Evolutionary conservation across 768 basidiomycete species (phyloP).

Genomic region (Pilatotrama ljubarskyi): DNA sequence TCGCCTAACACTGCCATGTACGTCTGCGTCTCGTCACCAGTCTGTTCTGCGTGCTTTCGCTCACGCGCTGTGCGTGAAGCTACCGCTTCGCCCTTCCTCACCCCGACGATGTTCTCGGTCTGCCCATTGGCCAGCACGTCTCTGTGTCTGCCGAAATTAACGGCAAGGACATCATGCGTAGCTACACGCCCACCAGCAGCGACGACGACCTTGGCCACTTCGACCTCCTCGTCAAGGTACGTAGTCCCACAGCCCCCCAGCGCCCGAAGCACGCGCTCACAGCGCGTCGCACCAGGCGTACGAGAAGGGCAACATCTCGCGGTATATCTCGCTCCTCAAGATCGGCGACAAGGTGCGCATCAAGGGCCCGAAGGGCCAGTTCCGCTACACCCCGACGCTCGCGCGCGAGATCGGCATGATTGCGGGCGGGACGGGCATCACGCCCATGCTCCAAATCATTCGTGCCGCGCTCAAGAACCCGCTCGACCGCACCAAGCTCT

Average conservation of each 20-base stretch:
- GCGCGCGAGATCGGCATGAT: conserved; percentile 92
- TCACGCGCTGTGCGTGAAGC: conserved; percentile 40
- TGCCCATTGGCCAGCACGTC: conserved; percentile 97
- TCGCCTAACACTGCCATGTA: conserved; percentile 97
- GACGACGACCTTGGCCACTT: conserved; percentile 94
- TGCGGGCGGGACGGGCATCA: conserved; percentile 97
- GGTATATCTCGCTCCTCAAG: conserved; percentile 76
- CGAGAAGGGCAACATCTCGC: conserved; percentile 96
- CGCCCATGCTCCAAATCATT: conserved; percentile 98
- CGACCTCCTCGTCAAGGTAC: conserved; percentile 95
- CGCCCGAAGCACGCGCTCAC: conserved; percentile 1
- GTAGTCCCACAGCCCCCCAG: conserved; percentile 6
- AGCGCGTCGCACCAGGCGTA: conserved; percentile 64
- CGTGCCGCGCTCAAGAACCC: conserved; percentile 90
- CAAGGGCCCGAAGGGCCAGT: conserved; percentile 96
- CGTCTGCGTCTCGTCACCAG: conserved; percentile 31
- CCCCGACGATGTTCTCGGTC: conserved; percentile 76
- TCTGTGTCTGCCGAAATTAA: conserved; percentile 87
- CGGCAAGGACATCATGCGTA: conserved; percentile 87
- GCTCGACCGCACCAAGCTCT: conserved; percentile 77
- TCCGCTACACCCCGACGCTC: conserved; percentile 75
- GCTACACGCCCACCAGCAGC: conserved; percentile 94
- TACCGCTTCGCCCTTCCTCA: conserved; percentile 90
- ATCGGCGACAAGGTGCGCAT: conserved; percentile 86
- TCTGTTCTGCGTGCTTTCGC: background rate